Base-by-base conservation (phyloP, 257 asterid genomes). In the Jacaranda copaia region DNA sequence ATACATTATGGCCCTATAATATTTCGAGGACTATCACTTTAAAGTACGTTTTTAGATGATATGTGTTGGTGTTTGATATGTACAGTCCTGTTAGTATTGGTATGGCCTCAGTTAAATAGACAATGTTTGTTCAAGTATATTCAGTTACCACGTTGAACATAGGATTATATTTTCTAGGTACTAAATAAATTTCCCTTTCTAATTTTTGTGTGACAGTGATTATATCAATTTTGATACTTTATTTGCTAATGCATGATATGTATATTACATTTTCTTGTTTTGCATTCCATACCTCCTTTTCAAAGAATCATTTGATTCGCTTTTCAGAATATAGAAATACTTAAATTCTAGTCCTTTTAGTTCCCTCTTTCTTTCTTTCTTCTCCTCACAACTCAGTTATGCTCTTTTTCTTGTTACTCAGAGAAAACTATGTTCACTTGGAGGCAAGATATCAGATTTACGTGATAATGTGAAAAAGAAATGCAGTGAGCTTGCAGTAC, bases 341-440 rank as follows among this genome's bases (percentile, higher is more conserved):
- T 48, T 25, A 13, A 18, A n/a, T n/a, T n/a, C n/a, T n/a, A n/a
- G n/a, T n/a, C 6, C 13, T 8, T 15, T 38, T 16, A 8, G 1
- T 72, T 25, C 32, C 32, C 2, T 25, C 32, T 25, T 25, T 25
- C 32, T 2, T 25, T 25, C 32, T 25, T 25, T 25, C 32, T 0
- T 25, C 32, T 25, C 32, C 32, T 25, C 32, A 25, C 32, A 25
- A 25, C 32, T 25, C 32, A 18, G 46, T 52, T 46, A 32, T 75
- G 18, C 46, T 59, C 68, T 18, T 68, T n/a, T 64, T 51, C 35
- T 6, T 60, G 45, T 68, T 68, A 12, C 76, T 49, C 84, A 89
- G 96, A 81, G 80, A 61, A 83, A 85, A 49, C 76, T 95, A 25
- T 88, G 71, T 68, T 82, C 93, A 20, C 88, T 89, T 38, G 91